Conservation (phyloP, 179 eudicot species). For the Corrigiola litoralis region DNA sequence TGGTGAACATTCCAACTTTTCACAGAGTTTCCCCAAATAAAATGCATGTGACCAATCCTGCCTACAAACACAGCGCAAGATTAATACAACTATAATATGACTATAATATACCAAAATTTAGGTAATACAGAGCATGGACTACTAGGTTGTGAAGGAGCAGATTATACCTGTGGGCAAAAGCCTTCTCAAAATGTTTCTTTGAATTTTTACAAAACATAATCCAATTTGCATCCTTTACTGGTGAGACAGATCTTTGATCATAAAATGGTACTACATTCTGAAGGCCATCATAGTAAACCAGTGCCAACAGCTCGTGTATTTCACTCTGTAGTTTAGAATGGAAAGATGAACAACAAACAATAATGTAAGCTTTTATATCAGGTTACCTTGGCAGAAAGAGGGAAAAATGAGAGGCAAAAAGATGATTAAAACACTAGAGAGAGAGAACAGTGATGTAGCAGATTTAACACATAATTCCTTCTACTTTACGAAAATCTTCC, state of each 20-base stretch:
- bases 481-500: too few relatives aligned
- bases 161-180: constrained; percentile 71
- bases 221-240: constrained; percentile 73
- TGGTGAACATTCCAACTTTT: constrained; percentile 70
- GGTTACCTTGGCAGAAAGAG: background rate
- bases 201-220: constrained; percentile 72
- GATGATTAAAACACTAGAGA: too few relatives aligned
- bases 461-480: too few relatives aligned
- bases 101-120: background rate
- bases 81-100: constrained; percentile 8
- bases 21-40: constrained; percentile 85
- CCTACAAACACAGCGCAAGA: constrained; percentile 38
- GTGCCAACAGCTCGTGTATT: constrained; percentile 95
- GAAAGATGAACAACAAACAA: background rate
- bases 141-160: background rate
- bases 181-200: constrained; percentile 87
- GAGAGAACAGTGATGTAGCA: too few relatives aligned
- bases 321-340: constrained; percentile 57
- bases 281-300: constrained; percentile 91
- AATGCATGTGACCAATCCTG: constrained; percentile 96
- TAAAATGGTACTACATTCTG: constrained; percentile 93
- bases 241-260: constrained; percentile 77
- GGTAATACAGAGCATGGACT: background rate
- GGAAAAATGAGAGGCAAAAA: background rate
- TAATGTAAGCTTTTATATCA: background rate